phyloP scores from a whole-genome alignment of 352 stramenopile species.

The Pythium vanterpoolii region DNA sequence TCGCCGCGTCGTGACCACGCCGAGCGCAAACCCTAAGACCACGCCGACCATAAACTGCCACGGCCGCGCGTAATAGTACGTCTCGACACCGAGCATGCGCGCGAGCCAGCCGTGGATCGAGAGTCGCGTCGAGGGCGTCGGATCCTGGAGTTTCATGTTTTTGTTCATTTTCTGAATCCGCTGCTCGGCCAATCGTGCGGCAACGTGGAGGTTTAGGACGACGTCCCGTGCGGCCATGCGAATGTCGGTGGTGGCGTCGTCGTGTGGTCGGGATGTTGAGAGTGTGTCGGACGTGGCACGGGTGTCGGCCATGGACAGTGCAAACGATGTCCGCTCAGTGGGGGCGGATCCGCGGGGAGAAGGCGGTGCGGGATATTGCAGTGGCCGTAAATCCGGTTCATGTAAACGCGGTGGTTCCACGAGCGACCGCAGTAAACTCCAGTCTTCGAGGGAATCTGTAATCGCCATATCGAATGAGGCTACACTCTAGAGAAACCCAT shows the following conservation, averaged over 20 bases:
- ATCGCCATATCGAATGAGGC: background rate
- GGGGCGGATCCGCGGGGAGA: too few species aligned
- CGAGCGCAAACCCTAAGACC: conserved; percentile 14
- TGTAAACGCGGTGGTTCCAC: background rate
- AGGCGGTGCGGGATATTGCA: conserved; percentile 3
- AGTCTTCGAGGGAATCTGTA: conserved; percentile 19
- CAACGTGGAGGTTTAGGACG: conserved; percentile 23
- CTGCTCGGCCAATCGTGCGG: conserved; percentile 14
- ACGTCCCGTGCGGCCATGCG: conserved; percentile 10
- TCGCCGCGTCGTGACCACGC: conserved; percentile 5
- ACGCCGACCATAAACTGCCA: conserved; percentile 23
- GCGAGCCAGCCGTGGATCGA: conserved; percentile 13
- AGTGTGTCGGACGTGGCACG: conserved; percentile 8
- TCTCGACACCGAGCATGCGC: conserved; percentile 5
- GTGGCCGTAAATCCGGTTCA: background rate
- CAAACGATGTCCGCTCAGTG: conserved; percentile 9
- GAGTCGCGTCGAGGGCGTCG: background rate
- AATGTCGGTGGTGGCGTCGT: conserved; percentile 6
- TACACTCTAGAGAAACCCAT: background rate
- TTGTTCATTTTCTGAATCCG: conserved; percentile 11
- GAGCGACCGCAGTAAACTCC: conserved; percentile 16
- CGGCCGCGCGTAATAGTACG: conserved; percentile 12
- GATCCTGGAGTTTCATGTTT: background rate
- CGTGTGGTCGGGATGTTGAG: background rate
- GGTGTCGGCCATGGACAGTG: conserved; percentile 15